Conservation (phyloP, 495 filamentous ascomycete species). For the Podospora sp. region DNA sequence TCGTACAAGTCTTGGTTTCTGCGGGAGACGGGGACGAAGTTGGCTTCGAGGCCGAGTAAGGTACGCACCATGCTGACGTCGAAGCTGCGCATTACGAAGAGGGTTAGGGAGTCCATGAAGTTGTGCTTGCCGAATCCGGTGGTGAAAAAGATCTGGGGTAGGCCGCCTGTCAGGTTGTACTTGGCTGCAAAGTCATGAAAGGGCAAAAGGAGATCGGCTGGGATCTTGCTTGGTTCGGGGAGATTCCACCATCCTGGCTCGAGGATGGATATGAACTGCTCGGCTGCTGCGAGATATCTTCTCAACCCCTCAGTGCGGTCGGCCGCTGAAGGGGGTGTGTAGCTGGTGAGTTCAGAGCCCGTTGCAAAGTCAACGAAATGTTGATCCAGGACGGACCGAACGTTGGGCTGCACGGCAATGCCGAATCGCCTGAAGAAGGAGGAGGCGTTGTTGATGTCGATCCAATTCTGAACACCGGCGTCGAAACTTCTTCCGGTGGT, state of each 20-base stretch:
- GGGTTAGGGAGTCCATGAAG: slow-evolving; percentile 40
- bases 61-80: slow-evolving; percentile 36
- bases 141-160: slow-evolving; percentile 38
- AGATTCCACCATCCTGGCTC: slow-evolving; percentile 45
- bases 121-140: slow-evolving; percentile 42
- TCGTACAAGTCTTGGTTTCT: slow-evolving; percentile 48
- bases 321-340: slow-evolving; percentile 18
- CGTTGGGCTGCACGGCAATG: slow-evolving; percentile 32
- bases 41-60: slow-evolving; percentile 27
- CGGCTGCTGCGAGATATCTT: slow-evolving; percentile 41
- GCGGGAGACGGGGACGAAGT: slow-evolving; percentile 39
- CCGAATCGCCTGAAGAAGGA: slow-evolving; percentile 49
- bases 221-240: slow-evolving; percentile 37
- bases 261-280: slow-evolving; percentile 41
- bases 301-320: slow-evolving; percentile 36
- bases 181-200: slow-evolving; percentile 49
- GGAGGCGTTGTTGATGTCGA: slow-evolving; percentile 39
- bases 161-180: slow-evolving; percentile 42
- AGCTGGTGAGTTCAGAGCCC: slow-evolving; percentile 34
- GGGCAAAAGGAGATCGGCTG: slow-evolving; percentile 48
- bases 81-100: slow-evolving; percentile 46
- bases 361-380: slow-evolving; percentile 47
- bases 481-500: slow-evolving; percentile 38
- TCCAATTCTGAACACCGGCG: slow-evolving; percentile 47
- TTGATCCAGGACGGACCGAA: slow-evolving; percentile 24